Evolutionary conservation across 2,329 filamentous ascomycete species (phyloP).

Genomic region (Capronia americana): DNA sequence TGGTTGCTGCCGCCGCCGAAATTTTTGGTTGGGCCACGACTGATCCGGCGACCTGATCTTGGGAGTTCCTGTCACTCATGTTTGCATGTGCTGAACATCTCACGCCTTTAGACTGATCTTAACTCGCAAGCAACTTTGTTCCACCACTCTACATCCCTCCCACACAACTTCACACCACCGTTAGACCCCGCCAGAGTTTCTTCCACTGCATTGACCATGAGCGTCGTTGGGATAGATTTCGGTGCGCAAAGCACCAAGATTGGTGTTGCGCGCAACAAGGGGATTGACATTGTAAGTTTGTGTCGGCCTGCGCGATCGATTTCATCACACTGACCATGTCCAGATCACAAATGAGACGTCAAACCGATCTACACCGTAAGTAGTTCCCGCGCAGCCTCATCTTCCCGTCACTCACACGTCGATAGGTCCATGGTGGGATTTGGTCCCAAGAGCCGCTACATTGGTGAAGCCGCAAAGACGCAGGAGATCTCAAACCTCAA

Average conservation of each 20-base stretch:
- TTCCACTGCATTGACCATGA: slow-evolving; percentile 51
- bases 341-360: slow-evolving; percentile 99
- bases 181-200: slow-evolving; percentile 13
- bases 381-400: slow-evolving; percentile 43
- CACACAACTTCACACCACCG: slow-evolving; percentile 19
- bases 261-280: slow-evolving; percentile 96
- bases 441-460: slow-evolving; percentile 88
- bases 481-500: slow-evolving; percentile 99
- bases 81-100: slow-evolving; percentile 15
- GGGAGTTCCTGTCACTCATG: slow-evolving; percentile 2
- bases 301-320: slow-evolving; percentile 1
- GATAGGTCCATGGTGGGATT: slow-evolving; percentile 92
- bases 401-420: slow-evolving; percentile 17
- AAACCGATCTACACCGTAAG: slow-evolving; percentile 96
- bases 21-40: slow-evolving; percentile 10
- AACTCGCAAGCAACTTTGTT: neutral
- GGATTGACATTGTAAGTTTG: slow-evolving; percentile 93
- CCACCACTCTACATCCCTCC: neutral
- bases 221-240: slow-evolving; percentile 84
- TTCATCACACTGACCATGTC: slow-evolving; percentile 31
- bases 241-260: slow-evolving; percentile 96
- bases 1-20: slow-evolving; percentile 14
- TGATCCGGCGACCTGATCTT: slow-evolving; percentile 2
- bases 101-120: slow-evolving; percentile 9
- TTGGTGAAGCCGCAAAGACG: slow-evolving; percentile 95